Evolutionary conservation across 495 filamentous ascomycete species (phyloP).

Genomic region (Chaetomium tenue): DNA sequence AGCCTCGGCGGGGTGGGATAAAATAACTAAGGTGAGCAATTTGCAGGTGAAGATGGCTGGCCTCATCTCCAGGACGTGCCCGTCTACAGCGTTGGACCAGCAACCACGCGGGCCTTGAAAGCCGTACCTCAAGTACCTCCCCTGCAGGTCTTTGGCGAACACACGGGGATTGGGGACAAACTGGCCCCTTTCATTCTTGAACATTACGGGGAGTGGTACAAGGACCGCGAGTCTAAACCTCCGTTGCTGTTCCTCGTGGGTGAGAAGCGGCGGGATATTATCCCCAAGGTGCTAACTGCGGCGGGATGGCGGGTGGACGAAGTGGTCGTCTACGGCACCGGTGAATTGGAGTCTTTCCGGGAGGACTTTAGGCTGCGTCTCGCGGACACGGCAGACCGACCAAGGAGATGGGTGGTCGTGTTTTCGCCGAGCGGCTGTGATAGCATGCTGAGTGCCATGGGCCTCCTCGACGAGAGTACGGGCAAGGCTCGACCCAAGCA

Average conservation of each 20-base stretch:
- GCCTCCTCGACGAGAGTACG: slow-evolving; percentile 51
- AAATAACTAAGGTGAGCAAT: slow-evolving; percentile 30
- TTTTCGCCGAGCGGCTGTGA: slow-evolving; percentile 91
- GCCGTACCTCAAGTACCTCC: slow-evolving; percentile 51
- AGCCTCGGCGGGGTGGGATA: slow-evolving; percentile 11
- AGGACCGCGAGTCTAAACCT: slow-evolving; percentile 47
- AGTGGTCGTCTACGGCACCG: slow-evolving; percentile 80
- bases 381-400: slow-evolving; percentile 38
- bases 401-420: slow-evolving; percentile 76
- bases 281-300: slow-evolving; percentile 72
- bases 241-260: slow-evolving; percentile 82
- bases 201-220: slow-evolving; percentile 58
- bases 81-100: slow-evolving; percentile 89
- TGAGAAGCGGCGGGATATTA: slow-evolving; percentile 81
- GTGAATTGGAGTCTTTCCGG: slow-evolving; percentile 71
- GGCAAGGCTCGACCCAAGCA: slow-evolving; percentile 42
- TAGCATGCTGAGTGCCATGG: slow-evolving; percentile 70
- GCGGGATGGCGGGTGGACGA: slow-evolving; percentile 63
- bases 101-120: slow-evolving; percentile 71
- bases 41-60: slow-evolving; percentile 37
- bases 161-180: slow-evolving; percentile 77
- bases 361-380: slow-evolving; percentile 56
- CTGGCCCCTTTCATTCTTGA: slow-evolving; percentile 73
- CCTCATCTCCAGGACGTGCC: slow-evolving; percentile 55
- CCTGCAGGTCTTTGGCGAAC: slow-evolving; percentile 65